A percentile compares a stretch with the other conserved stretches of the same genome.
These are phyloP conservation scores for Chaetomium tenue DNA, from an alignment of 495 filamentous ascomycete genomes.

Conservation along the genomic window DNA sequence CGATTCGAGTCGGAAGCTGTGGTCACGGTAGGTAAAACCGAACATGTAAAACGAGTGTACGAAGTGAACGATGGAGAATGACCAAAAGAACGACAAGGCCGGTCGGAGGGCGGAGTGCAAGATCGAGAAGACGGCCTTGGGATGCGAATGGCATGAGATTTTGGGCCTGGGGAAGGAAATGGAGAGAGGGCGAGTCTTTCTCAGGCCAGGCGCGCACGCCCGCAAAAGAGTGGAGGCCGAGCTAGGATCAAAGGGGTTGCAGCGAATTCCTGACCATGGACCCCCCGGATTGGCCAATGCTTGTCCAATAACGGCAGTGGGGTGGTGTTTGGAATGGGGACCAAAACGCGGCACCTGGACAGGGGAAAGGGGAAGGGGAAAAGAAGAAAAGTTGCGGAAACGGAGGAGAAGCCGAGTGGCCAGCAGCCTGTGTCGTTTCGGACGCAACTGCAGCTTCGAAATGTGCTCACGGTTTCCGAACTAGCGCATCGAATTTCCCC, in stretches of 20 bases:
- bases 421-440: not conserved
- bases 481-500: too few relatives aligned
- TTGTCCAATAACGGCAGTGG: slow-evolving; percentile 23
- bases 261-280: slow-evolving; percentile 22
- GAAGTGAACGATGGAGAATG: slow-evolving; percentile 19
- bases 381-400: slow-evolving; percentile 34
- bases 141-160: slow-evolving; percentile 21
- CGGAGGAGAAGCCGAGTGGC: slow-evolving; percentile 17
- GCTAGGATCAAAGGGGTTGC: slow-evolving; percentile 25
- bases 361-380: slow-evolving; percentile 17
- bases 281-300: slow-evolving; percentile 26
- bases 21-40: not conserved
- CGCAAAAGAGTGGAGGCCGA: slow-evolving; percentile 27
- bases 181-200: slow-evolving; percentile 14
- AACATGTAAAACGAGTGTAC: slow-evolving; percentile 26
- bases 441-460: not conserved
- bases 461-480: not conserved
- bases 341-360: not conserved
- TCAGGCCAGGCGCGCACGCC: slow-evolving; percentile 23
- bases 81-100: slow-evolving; percentile 16
- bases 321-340: slow-evolving; percentile 8
- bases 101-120: not conserved
- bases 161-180: slow-evolving; percentile 34
- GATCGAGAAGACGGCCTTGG: slow-evolving; percentile 6
- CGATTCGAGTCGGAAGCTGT: not conserved